Conservation (phyloP, 768 basidiomycete species). For the Mycena venus region DNA sequence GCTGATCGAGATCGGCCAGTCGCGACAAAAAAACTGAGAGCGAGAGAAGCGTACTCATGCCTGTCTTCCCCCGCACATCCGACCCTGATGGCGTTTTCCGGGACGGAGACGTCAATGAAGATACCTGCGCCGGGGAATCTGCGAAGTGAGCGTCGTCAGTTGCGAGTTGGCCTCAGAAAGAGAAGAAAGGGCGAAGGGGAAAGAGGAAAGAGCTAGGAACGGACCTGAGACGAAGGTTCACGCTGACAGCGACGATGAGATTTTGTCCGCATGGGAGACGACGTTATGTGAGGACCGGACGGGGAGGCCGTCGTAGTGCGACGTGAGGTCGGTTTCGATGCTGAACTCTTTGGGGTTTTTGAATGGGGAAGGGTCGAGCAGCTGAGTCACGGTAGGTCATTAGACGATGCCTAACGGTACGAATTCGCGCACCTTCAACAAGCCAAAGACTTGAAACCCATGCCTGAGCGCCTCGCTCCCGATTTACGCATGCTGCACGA, state of each 20-base stretch:
- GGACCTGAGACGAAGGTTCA: conserved; percentile 34
- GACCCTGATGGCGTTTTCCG: conserved; percentile 38
- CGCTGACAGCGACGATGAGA: conserved; percentile 43
- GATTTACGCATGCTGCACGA: conserved; percentile 39
- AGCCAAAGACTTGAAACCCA: conserved; percentile 46
- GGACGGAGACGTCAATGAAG: conserved; percentile 45
- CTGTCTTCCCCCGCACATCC: conserved; percentile 44
- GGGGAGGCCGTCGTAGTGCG: conserved; percentile 39
- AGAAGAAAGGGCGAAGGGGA: too few species aligned
- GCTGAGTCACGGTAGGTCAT: not conserved
- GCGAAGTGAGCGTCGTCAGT: not conserved
- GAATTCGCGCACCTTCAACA: conserved; percentile 33
- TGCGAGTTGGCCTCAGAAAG: too few species aligned
- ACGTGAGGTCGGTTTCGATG: conserved; percentile 38
- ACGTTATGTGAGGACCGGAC: conserved; percentile 46
- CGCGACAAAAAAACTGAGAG: not conserved
- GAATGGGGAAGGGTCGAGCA: conserved; percentile 30
- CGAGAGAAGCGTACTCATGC: conserved; percentile 40
- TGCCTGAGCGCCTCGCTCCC: conserved; percentile 44
- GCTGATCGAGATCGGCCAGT: too few species aligned
- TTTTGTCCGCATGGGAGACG: conserved; percentile 41
- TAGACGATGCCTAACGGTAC: not conserved
- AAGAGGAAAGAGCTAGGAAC: not conserved
- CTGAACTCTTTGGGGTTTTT: conserved; percentile 38
- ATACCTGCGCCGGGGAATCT: conserved; percentile 39